A percentile compares a stretch with the other conserved stretches of the same genome.
These are phyloP conservation scores for Trametopsis cervina DNA, from an alignment of 768 basidiomycete species.

Conservation along the genomic window DNA sequence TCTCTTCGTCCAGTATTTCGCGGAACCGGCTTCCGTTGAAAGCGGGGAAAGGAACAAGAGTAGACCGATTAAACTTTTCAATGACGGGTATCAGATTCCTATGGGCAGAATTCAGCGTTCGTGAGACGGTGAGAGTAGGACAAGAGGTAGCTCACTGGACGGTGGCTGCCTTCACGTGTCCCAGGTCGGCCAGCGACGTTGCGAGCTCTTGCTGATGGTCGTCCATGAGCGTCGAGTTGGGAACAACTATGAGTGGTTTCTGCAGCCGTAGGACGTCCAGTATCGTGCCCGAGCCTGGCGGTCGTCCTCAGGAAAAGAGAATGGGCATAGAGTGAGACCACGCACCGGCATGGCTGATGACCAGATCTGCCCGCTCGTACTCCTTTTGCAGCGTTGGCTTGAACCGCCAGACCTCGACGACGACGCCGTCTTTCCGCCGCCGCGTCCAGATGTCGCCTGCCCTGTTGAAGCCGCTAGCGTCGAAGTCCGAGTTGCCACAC, in stretches of 20 bases:
- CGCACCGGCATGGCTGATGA: conserved; percentile 93
- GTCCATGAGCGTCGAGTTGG: conserved; percentile 83
- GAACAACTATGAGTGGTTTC: conserved; percentile 80
- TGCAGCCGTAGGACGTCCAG: conserved; percentile 73
- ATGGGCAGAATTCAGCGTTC: background rate
- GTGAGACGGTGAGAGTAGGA: background rate
- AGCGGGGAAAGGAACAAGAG: conserved; percentile 53
- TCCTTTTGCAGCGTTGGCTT: conserved; percentile 64
- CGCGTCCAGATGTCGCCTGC: conserved; percentile 16
- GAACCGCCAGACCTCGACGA: conserved; percentile 66
- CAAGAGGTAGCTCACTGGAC: conserved; percentile 43
- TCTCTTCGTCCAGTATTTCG: conserved; percentile 63
- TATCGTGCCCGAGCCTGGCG: conserved; percentile 87
- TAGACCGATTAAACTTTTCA: conserved; percentile 35
- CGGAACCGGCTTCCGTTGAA: conserved; percentile 65
- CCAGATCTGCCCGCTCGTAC: conserved; percentile 60
- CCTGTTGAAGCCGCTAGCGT: conserved; percentile 24
- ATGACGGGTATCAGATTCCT: conserved; percentile 56
- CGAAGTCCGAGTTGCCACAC: conserved; percentile 63
- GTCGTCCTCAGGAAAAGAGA: background rate
- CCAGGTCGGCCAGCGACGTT: conserved; percentile 47
- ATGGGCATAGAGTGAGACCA: background rate
- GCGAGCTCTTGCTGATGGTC: conserved; percentile 94
- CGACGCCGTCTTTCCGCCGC: conserved; percentile 21
- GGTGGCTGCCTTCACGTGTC: conserved; percentile 50